Conservation (phyloP, 2,329 filamentous ascomycete species). For the Aureobasidium pullulans region DNA sequence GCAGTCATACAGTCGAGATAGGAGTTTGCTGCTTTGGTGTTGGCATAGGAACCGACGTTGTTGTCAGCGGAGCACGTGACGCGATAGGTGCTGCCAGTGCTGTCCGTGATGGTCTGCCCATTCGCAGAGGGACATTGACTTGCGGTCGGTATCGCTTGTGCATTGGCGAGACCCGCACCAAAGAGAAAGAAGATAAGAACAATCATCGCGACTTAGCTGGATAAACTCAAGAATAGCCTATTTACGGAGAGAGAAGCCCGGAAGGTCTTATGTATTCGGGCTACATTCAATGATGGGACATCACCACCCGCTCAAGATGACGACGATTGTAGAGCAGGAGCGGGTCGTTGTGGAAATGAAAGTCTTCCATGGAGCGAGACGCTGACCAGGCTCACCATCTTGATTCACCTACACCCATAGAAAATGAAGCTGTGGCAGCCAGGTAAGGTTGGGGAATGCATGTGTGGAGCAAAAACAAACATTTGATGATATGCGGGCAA, state of each 20-base stretch:
- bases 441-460: not conserved
- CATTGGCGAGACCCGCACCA: not conserved
- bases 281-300: no score
- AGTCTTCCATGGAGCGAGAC: no score
- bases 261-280: not conserved
- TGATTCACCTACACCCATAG: not conserved
- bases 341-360: no score
- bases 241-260: no score
- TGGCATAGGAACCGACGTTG: constrained; percentile 13
- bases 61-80: constrained; percentile 15
- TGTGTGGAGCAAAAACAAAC: not conserved
- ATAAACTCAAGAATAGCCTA: no score
- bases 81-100: constrained; percentile 13
- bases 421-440: not conserved
- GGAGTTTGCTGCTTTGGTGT: constrained; percentile 11
- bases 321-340: no score
- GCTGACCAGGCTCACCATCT: not conserved
- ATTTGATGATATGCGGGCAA: not conserved
- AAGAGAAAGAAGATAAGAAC: not conserved
- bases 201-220: not conserved
- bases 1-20: constrained; percentile 17
- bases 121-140: constrained; percentile 20
- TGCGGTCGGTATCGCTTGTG: constrained; percentile 2
- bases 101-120: constrained; percentile 18
- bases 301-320: no score